Evolutionary conservation across 2,329 filamentous ascomycete genomes (phyloP).

Genomic region (Fusarium verticillioides): DNA sequence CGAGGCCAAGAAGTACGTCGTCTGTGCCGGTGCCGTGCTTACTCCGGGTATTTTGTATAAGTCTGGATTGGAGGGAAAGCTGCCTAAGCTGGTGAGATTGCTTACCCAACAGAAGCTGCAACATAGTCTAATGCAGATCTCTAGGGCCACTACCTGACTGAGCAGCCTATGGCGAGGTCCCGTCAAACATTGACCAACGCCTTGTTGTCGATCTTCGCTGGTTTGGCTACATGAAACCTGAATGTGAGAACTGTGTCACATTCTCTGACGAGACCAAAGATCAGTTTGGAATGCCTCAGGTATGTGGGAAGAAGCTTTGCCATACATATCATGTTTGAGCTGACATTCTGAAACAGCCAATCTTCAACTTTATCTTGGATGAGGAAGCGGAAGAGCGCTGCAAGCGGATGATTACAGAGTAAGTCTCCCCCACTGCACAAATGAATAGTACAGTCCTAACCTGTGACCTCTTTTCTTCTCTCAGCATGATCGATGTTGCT

Average conservation of each 20-base stretch:
- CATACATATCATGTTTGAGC: fast-evolving
- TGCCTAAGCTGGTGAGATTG: too few relatives aligned
- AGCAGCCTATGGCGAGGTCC: slow-evolving; percentile 2
- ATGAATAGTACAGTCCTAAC: neutral
- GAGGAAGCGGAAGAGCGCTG: neutral
- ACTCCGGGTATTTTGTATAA: slow-evolving; percentile 1
- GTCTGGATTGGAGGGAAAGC: neutral
- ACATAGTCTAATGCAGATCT: too few relatives aligned
- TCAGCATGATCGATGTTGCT: neutral
- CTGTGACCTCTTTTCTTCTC: fast-evolving
- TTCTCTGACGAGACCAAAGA: neutral
- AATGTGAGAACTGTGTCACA: neutral
- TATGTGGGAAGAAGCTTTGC: fast-evolving
- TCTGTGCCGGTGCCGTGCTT: neutral
- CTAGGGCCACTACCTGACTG: neutral
- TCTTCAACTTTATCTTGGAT: neutral
- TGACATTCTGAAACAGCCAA: neutral
- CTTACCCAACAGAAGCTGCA: too few relatives aligned
- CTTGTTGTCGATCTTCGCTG: slow-evolving; percentile 3
- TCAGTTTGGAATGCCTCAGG: slow-evolving; percentile 7
- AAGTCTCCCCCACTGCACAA: neutral
- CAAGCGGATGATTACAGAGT: neutral
- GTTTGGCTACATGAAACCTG: slow-evolving; percentile 12
- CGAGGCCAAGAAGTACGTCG: neutral
- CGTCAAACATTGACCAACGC: neutral